Evolutionary conservation across 2,329 filamentous ascomycete genomes (phyloP).

Genomic region (Macroventuria anomochaeta): DNA sequence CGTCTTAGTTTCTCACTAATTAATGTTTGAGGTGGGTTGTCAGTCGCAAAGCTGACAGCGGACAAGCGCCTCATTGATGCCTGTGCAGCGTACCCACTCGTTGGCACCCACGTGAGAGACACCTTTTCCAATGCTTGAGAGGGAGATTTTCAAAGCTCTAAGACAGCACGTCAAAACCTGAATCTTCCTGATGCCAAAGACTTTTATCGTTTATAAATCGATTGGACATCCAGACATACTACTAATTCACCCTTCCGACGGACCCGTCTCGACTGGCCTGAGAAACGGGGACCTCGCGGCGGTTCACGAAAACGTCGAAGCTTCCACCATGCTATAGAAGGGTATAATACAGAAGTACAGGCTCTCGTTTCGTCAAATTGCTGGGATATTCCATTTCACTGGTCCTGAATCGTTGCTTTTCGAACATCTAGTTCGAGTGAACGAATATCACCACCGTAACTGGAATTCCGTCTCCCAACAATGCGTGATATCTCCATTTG

Average conservation of each 20-base stretch:
- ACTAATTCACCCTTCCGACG: conserved; percentile 5
- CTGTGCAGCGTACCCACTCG: neutral
- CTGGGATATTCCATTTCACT: conserved; percentile 18
- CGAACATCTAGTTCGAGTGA: conserved; percentile 7
- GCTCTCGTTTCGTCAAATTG: conserved; percentile 1
- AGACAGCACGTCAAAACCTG: neutral
- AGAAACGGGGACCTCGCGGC: conserved; percentile 23
- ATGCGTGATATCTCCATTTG: conserved; percentile 6
- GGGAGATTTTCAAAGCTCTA: neutral
- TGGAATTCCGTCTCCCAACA: conserved; percentile 11
- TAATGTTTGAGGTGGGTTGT: conserved; percentile 3
- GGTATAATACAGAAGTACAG: conserved; percentile 10
- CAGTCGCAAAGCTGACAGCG: neutral
- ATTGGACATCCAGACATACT: neutral
- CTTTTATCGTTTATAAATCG: neutral
- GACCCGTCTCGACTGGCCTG: conserved; percentile 8
- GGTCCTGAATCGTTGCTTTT: conserved; percentile 14
- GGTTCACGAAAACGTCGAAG: conserved; percentile 19
- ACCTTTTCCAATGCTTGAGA: neutral
- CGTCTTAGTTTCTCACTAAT: conserved; percentile 2
- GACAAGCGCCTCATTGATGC: neutral
- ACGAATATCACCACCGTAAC: conserved; percentile 20
- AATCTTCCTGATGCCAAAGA: neutral
- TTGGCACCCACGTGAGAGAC: neutral
- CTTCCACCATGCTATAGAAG: conserved; percentile 19